Conservation (phyloP, 805 yeast species). For the Sungouiozyma ichnusensis region DNA sequence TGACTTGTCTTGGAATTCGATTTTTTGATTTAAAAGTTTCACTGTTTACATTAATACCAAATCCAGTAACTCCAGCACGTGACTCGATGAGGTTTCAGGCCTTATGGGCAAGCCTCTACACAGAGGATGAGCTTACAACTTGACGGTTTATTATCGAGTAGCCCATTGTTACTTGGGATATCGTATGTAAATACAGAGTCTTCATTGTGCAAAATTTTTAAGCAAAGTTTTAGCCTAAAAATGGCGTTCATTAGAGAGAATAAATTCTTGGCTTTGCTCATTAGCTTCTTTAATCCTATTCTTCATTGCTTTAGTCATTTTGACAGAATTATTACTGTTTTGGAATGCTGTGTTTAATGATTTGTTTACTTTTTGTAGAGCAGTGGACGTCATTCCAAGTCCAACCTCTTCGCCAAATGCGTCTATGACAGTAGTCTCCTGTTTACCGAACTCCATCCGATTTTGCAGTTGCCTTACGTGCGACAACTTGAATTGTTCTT, state of each 20-base stretch:
- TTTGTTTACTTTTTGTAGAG: conserved; percentile 16
- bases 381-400: conserved; percentile 50
- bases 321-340: conserved; percentile 42
- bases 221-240: not conserved
- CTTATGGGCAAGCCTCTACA: not conserved
- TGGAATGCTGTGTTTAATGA: conserved; percentile 17
- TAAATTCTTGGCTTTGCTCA: conserved; percentile 11
- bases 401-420: conserved; percentile 76
- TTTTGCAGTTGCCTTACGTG: conserved; percentile 78
- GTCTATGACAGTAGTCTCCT: conserved; percentile 52
- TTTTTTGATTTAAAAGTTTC: not conserved
- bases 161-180: too few species aligned
- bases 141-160: too few species aligned
- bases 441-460: conserved; percentile 70
- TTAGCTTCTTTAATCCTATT: conserved; percentile 31
- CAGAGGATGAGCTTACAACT: too few species aligned
- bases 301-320: conserved; percentile 52
- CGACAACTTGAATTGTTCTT: conserved; percentile 70
- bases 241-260: not conserved
- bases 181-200: too few species aligned
- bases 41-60: not conserved
- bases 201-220: too few species aligned
- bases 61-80: not conserved
- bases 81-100: not conserved
- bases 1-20: not conserved